phyloP scores from a whole-genome alignment of 331 rosid genomes.

The Rhamnella rubrinervis region DNA sequence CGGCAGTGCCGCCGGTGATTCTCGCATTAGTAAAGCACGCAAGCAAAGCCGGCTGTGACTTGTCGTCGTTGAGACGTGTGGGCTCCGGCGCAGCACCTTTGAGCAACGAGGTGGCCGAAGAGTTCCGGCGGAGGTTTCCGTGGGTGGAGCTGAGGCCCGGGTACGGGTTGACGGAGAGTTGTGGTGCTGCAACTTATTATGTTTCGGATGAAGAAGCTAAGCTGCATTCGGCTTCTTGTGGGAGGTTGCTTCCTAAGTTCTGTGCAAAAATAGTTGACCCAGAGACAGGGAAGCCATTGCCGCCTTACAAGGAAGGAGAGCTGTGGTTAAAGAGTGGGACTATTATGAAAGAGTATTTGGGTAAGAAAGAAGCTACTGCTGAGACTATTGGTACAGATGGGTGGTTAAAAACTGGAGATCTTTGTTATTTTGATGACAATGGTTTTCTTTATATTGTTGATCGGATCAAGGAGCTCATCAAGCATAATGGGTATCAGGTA shows the following conservation, averaged over 20 bases:
- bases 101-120: conserved; percentile 57
- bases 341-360: conserved; percentile 73
- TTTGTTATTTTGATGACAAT: conserved; percentile 63
- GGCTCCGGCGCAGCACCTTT: conserved; percentile 85
- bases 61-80: conserved; percentile 54
- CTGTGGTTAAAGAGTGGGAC: conserved; percentile 69
- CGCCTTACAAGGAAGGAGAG: conserved; percentile 71
- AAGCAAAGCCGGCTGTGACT: conserved; percentile 33
- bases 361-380: conserved; percentile 66
- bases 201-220: conserved; percentile 44
- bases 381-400: conserved; percentile 58
- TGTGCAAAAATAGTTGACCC: conserved; percentile 60
- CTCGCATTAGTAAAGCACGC: conserved; percentile 58
- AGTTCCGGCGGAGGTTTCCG: conserved; percentile 61
- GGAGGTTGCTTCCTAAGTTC: conserved; percentile 52
- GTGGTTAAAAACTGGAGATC: conserved; percentile 91
- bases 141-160: conserved; percentile 79
- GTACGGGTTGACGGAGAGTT: conserved; percentile 73
- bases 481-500: conserved; percentile 91
- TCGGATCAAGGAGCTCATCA: conserved; percentile 88
- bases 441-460: conserved; percentile 71
- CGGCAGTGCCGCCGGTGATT: conserved; percentile 84
- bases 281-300: conserved; percentile 52
- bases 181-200: conserved; percentile 53
- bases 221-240: conserved; percentile 49